Evolutionary conservation across 148 eudicot species (phyloP).

Genomic region (Vaccinium macrocarpon): DNA sequence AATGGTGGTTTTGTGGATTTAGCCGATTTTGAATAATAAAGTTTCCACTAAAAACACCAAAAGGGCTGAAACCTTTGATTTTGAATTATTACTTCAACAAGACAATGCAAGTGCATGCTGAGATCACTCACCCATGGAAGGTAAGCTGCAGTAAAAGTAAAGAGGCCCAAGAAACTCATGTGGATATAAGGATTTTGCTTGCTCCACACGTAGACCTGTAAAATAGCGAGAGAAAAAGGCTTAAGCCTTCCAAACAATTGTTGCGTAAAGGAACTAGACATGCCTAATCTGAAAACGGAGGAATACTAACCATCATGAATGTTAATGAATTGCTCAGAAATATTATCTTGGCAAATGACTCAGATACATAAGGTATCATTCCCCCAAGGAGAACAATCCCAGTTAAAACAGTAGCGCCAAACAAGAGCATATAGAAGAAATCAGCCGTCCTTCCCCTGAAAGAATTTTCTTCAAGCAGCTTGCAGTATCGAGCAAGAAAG

Average conservation of each 20-base stretch:
- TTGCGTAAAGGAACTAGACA: background rate
- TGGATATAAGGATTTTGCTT: slow-evolving; percentile 96
- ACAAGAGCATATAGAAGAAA: slow-evolving; percentile 94
- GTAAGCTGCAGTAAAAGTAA: slow-evolving; percentile 96
- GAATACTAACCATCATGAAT: slow-evolving; percentile 78
- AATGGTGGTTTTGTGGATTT: background rate
- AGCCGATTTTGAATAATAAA: background rate
- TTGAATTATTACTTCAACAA: background rate
- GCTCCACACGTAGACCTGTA: slow-evolving; percentile 98
- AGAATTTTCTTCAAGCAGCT: slow-evolving; percentile 97
- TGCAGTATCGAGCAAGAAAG: slow-evolving; percentile 96
- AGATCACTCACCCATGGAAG: slow-evolving; percentile 68
- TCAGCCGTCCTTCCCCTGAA: slow-evolving; percentile 96
- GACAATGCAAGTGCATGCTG: background rate
- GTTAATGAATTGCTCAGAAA: slow-evolving; percentile 97
- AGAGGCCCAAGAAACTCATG: slow-evolving; percentile 98
- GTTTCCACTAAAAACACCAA: background rate
- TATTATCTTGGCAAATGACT: slow-evolving; percentile 85
- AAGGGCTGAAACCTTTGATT: background rate
- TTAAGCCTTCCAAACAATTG: background rate
- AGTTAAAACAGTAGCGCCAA: slow-evolving; percentile 88
- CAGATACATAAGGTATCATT: slow-evolving; percentile 91
- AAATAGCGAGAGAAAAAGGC: slow-evolving; percentile 19
- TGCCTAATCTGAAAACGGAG: background rate
- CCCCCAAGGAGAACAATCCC: slow-evolving; percentile 72